Base-by-base conservation (phyloP, 768 basidiomycete species). In the Podaxis rugospora region DNA sequence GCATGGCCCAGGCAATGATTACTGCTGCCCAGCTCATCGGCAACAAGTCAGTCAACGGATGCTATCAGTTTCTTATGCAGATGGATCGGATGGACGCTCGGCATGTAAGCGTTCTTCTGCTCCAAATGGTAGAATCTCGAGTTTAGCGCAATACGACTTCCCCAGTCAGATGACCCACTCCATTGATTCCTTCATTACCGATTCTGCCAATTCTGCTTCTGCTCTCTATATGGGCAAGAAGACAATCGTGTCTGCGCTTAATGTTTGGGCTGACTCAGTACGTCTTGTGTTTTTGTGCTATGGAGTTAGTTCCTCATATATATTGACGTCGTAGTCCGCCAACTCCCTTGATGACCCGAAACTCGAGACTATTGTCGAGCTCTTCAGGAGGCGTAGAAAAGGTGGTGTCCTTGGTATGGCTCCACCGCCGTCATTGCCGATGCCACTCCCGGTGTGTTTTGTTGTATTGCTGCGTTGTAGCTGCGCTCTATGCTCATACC, bases 1-100 rank as follows among this genome's bases (percentile, higher is more conserved):
- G 78, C 21, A 79, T 79, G 78, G 78, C 78, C n/a, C 77, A 79
- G 64, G 62, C 76, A 28, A 79, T 79, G 78, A 79, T 79, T 59
- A 78, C 78, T 28, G 78, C 78, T 18, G 77, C 78, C 49, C 76
- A 77, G n/a, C 67, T 79, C 35, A 77, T 79, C 47, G 76, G 70
- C 7, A 77, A 79, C 70, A 78, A 79, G 65, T 74, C 76, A n/a
- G 71, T 79, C 65, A 79, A 79, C 59, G 78, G 77, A 14, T 70
- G 69, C 42, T 79, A 79, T 62, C 76, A 79, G 62, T 69, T 70
- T 14, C 67, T 79, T 58, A 78, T 79, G 77, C 78, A 78, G 64
- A 73, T 79, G 72, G 78, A 79, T 60, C 75, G 76, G 61, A 79
- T 79, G 78, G 78, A 79, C 11, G 39, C 70, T 78, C 49, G 77